Conservation (phyloP, 305 asterid genomes). For the Ruellia speciosa region DNA sequence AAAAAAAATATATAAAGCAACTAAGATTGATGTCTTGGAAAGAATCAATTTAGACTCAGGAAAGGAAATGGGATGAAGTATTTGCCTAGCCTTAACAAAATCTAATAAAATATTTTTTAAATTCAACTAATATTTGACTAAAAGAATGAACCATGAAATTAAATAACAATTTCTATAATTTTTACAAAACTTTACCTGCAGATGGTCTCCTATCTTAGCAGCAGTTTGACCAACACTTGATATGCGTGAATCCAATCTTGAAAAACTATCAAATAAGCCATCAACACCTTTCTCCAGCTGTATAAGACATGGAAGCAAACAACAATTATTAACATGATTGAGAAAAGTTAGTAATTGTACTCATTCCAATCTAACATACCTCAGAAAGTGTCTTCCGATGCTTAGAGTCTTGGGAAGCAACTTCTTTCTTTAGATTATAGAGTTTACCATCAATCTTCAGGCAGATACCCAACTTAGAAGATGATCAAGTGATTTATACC, state of each 20-base stretch:
- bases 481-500: slow-evolving; percentile 10
- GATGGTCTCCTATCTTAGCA: slow-evolving; percentile 96
- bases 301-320: slow-evolving; percentile 21
- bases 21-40: slow-evolving; percentile 12
- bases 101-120: slow-evolving; percentile 3
- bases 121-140: neutral
- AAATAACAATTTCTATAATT: slow-evolving; percentile 10
- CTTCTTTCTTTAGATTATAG: slow-evolving; percentile 69
- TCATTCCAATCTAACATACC: slow-evolving; percentile 35
- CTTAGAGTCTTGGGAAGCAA: slow-evolving; percentile 75
- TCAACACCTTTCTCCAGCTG: slow-evolving; percentile 98
- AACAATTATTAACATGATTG: neutral
- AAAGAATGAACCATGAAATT: slow-evolving; percentile 6
- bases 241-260: slow-evolving; percentile 92
- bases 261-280: slow-evolving; percentile 87
- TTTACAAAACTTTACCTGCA: slow-evolving; percentile 51
- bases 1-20: slow-evolving; percentile 8
- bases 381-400: slow-evolving; percentile 88
- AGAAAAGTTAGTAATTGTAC: too few relatives aligned
- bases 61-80: neutral
- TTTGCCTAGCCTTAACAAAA: slow-evolving; percentile 8
- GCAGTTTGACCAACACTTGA: slow-evolving; percentile 99
- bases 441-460: slow-evolving; percentile 83
- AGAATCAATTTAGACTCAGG: slow-evolving; percentile 18
- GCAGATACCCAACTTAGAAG: slow-evolving; percentile 24